phyloP scores from a whole-genome alignment of 1,284 basidiomycete species.

The Singerocomus inundabilis region DNA sequence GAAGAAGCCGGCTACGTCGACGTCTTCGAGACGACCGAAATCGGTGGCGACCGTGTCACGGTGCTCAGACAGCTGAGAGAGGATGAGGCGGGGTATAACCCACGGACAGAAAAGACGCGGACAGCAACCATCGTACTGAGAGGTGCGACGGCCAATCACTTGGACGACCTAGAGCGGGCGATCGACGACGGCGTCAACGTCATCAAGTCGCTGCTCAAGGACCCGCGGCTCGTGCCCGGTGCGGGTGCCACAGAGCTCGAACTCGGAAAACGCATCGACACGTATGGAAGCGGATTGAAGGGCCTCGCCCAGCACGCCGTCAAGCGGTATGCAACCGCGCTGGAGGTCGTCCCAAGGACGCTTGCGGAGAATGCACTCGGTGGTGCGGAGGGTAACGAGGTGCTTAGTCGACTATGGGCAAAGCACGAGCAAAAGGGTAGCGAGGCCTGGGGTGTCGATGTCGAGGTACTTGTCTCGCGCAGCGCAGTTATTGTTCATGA shows the following conservation, averaged over 20 bases:
- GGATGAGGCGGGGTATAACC: conserved; percentile 59
- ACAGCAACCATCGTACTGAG: conserved; percentile 94
- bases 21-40: conserved; percentile 92
- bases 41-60: conserved; percentile 97
- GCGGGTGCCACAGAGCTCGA: conserved; percentile 95
- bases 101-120: conserved; percentile 63
- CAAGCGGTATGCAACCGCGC: conserved; percentile 84
- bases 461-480: conserved; percentile 63
- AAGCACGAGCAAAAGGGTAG: conserved; percentile 78
- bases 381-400: conserved; percentile 91
- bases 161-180: conserved; percentile 95
- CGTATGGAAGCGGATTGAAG: conserved; percentile 85
- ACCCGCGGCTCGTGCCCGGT: conserved; percentile 88
- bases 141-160: conserved; percentile 93
- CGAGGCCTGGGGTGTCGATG: conserved; percentile 85
- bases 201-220: conserved; percentile 91
- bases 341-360: conserved; percentile 93
- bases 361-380: conserved; percentile 93
- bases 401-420: conserved; percentile 85
- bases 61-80: conserved; percentile 85
- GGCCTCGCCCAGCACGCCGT: conserved; percentile 95
- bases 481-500: not conserved
- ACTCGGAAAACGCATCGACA: conserved; percentile 80
- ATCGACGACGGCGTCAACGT: conserved; percentile 98
- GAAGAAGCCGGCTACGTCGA: conserved; percentile 97